These are phyloP conservation scores for Ceratocystis cacaofunesta DNA, from an alignment of 2,329 filamentous ascomycete species.

Conservation along the genomic window DNA sequence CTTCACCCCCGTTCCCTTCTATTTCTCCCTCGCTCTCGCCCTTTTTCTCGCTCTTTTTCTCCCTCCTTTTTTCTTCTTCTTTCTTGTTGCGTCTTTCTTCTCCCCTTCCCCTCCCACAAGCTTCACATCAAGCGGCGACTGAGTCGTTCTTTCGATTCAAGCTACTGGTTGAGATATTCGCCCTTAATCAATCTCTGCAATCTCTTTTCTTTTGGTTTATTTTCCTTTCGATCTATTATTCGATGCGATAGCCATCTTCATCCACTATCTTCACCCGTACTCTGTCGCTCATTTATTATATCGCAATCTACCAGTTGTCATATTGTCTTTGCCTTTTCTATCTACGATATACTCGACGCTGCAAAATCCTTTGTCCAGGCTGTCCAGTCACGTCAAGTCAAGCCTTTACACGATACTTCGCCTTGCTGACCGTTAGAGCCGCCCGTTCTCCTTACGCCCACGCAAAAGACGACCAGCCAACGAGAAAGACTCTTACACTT, in stretches of 20 bases:
- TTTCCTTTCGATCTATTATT: not conserved
- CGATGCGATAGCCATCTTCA: not conserved
- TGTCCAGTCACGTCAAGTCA: not conserved
- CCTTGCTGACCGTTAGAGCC: not conserved
- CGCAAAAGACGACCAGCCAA: not conserved
- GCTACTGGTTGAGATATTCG: conserved; percentile 9
- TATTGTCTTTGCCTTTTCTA: not conserved
- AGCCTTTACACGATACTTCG: not conserved
- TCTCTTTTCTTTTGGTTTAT: not conserved
- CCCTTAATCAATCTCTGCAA: not conserved
- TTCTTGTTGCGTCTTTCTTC: not conserved
- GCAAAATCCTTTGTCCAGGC: not conserved
- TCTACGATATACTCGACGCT: not conserved
- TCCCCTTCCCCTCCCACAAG: conserved; percentile 7
- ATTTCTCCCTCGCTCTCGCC: conserved; percentile 1
- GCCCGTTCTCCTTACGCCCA: not conserved
- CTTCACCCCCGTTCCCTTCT: not conserved
- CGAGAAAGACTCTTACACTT: not conserved
- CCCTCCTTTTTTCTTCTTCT: not conserved
- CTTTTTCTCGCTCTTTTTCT: not conserved
- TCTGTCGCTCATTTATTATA: conserved; percentile 2
- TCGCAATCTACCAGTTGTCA: not conserved
- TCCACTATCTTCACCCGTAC: not conserved
- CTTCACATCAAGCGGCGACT: conserved; percentile 14
- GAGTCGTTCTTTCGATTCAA: conserved; percentile 15